Conservation (phyloP, 345 rosid species). For the Euphorbia lathyris region DNA sequence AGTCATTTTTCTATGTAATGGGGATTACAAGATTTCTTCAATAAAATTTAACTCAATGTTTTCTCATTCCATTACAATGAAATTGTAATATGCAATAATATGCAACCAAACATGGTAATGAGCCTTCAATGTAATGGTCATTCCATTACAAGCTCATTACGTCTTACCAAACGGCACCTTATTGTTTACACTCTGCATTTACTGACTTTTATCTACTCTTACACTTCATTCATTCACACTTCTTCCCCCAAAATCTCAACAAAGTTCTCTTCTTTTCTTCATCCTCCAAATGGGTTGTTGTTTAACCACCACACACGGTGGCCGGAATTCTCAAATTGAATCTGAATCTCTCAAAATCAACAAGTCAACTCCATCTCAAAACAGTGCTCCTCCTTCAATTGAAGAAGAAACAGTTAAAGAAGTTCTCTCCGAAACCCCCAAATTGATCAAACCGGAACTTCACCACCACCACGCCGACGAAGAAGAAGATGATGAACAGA, state of each 20-base stretch:
- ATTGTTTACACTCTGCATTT: neutral
- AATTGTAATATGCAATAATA: no score
- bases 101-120: no score
- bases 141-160: no score
- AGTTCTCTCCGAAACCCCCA: constrained; percentile 66
- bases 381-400: constrained; percentile 28
- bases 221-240: neutral
- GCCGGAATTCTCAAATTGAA: constrained; percentile 5
- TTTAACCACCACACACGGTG: constrained; percentile 39
- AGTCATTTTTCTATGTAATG: no score
- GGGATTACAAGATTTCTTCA: no score
- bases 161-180: no score
- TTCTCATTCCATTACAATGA: no score
- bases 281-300: constrained; percentile 71
- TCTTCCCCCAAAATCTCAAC: no score
- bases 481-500: neutral
- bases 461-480: constrained; percentile 14
- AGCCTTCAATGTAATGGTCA: no score
- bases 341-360: constrained; percentile 16
- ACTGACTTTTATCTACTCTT: neutral
- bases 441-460: neutral
- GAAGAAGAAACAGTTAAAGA: constrained; percentile 77
- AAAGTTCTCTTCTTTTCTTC: no score
- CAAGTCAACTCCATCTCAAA: constrained; percentile 33
- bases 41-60: no score